Conservation (phyloP, 2,329 filamentous ascomycete genomes). For the Shiraia bambusicola region DNA sequence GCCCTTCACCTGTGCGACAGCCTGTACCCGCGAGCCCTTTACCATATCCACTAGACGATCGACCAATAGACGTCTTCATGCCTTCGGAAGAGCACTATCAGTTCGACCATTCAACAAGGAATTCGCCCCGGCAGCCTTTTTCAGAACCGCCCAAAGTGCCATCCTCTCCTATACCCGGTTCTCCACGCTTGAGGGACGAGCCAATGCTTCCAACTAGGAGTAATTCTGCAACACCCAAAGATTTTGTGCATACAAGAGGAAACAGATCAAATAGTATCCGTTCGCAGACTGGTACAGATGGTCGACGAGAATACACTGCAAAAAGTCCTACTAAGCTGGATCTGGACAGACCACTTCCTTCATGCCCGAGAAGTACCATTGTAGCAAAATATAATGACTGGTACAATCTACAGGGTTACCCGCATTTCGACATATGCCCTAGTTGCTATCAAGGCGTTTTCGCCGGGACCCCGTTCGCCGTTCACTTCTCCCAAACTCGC, state of each 20-base stretch:
- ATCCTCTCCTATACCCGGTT: slow-evolving; percentile 21
- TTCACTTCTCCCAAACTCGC: slow-evolving; percentile 64
- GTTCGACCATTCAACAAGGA: slow-evolving; percentile 33
- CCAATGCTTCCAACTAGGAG: slow-evolving; percentile 13
- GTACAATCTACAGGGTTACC: slow-evolving; percentile 72
- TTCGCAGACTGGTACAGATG: slow-evolving; percentile 28
- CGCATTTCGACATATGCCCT: slow-evolving; percentile 78
- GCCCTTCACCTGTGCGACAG: slow-evolving; percentile 34
- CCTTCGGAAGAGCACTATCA: slow-evolving; percentile 48
- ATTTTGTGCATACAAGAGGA: slow-evolving; percentile 21
- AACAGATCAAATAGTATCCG: slow-evolving; percentile 30
- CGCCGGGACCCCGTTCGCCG: slow-evolving; percentile 65
- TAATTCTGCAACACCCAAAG: slow-evolving; percentile 18
- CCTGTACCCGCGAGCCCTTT: slow-evolving; percentile 28
- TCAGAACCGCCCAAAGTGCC: slow-evolving; percentile 25
- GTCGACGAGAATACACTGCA: slow-evolving; percentile 20
- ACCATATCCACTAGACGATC: slow-evolving; percentile 52
- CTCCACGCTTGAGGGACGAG: slow-evolving; percentile 24
- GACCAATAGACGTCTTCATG: slow-evolving; percentile 41
- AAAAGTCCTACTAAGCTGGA: slow-evolving; percentile 12
- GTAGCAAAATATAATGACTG: slow-evolving; percentile 71
- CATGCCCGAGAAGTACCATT: slow-evolving; percentile 67
- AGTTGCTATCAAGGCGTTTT: slow-evolving; percentile 75
- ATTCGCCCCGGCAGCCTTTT: slow-evolving; percentile 24
- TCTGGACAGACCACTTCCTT: slow-evolving; percentile 44